phyloP scores from a whole-genome alignment of 768 basidiomycete genomes.

The Russula compacta region DNA sequence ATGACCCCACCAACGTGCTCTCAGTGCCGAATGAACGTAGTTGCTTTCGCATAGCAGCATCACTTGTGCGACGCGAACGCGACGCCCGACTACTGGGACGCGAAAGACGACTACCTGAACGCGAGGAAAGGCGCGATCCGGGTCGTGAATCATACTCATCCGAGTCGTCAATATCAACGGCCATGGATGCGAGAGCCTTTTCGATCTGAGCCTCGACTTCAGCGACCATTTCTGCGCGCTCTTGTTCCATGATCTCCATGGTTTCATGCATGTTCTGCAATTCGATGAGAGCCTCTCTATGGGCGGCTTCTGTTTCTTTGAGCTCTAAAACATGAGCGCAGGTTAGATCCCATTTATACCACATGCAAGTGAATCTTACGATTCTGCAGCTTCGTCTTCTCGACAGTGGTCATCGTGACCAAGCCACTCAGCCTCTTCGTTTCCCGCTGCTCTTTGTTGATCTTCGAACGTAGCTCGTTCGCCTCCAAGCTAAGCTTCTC shows the following conservation, averaged over 20 bases:
- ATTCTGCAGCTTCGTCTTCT: conserved; percentile 68
- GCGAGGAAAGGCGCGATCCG: conserved; percentile 10
- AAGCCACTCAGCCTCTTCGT: conserved; percentile 77
- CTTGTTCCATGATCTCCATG: conserved; percentile 84
- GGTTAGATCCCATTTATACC: background rate
- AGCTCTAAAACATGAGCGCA: conserved; percentile 44
- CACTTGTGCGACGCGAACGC: conserved; percentile 46
- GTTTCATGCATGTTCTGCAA: conserved; percentile 73
- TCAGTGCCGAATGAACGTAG: conserved; percentile 72
- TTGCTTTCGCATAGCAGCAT: conserved; percentile 42
- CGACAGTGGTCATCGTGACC: conserved; percentile 65
- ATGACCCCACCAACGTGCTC: conserved; percentile 68
- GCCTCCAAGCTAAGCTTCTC: conserved; percentile 86
- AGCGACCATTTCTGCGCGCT: conserved; percentile 84
- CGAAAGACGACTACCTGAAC: conserved; percentile 11
- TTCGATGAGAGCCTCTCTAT: conserved; percentile 72
- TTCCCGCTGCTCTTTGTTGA: conserved; percentile 86
- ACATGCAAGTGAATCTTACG: conserved; percentile 41
- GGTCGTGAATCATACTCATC: conserved; percentile 67
- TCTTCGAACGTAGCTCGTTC: conserved; percentile 73
- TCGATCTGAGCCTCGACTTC: conserved; percentile 91
- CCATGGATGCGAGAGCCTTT: conserved; percentile 76
- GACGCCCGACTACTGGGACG: conserved; percentile 49
- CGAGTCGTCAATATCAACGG: conserved; percentile 68
- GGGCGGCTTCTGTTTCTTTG: conserved; percentile 70